Percentiles rank a stretch among this genome's conserved stretches.
Evolutionary conservation across 2,329 filamentous ascomycete species (phyloP).

Genomic region (Ophiocordyceps camponoti-floridani): DNA sequence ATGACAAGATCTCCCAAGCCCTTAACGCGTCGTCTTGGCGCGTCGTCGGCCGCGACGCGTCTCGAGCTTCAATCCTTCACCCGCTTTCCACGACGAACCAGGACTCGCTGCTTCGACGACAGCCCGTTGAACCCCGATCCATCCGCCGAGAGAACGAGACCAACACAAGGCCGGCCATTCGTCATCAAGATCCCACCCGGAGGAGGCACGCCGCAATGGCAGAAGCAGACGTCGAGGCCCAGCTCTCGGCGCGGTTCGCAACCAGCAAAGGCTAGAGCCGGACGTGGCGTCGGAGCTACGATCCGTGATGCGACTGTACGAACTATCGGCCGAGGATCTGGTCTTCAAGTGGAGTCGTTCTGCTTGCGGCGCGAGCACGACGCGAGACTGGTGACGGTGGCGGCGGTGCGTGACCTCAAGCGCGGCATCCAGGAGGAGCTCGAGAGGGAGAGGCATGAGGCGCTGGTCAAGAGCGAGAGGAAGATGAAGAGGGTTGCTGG

Average conservation of each 20-base stretch:
- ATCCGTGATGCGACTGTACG: slow-evolving; percentile 73
- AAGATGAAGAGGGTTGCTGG: slow-evolving; percentile 50
- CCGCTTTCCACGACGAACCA: too few relatives aligned
- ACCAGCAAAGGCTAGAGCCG: slow-evolving; percentile 37
- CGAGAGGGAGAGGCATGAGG: slow-evolving; percentile 53
- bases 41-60: too few relatives aligned
- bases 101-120: too few relatives aligned
- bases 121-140: too few relatives aligned
- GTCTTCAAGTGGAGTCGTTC: slow-evolving; percentile 99
- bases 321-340: slow-evolving; percentile 65
- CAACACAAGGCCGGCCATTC: too few relatives aligned
- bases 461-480: slow-evolving; percentile 34
- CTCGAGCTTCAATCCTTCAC: too few relatives aligned
- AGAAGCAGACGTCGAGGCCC: slow-evolving; percentile 15
- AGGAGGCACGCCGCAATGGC: slow-evolving; percentile 14
- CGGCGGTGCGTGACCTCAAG: slow-evolving; percentile 62
- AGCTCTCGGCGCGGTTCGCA: slow-evolving; percentile 17
- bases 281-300: slow-evolving; percentile 70
- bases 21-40: too few relatives aligned
- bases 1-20: too few relatives aligned
- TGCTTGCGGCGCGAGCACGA: slow-evolving; percentile 84
- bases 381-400: slow-evolving; percentile 48
- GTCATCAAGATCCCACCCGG: too few relatives aligned
- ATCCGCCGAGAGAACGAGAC: too few relatives aligned
- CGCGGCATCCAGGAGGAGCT: slow-evolving; percentile 71